Percentiles rank a stretch among this genome's conserved stretches.
phyloP scores from a whole-genome alignment of 2,329 filamentous ascomycete species.

The Colletotrichum tamarilloi region DNA sequence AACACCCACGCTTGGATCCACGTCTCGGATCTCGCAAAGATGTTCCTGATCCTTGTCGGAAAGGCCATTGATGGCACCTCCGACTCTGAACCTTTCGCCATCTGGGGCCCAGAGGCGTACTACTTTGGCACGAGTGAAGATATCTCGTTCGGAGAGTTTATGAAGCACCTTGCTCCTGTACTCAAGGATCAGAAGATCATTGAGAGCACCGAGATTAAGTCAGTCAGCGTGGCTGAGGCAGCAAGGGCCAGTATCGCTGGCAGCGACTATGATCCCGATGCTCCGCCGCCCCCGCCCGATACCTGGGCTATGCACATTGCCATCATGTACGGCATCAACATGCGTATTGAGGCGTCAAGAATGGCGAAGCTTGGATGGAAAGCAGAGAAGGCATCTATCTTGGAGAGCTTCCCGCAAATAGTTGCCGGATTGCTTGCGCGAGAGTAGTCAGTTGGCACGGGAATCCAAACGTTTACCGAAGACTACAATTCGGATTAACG shows the following conservation, averaged over 20 bases:
- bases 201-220: background rate
- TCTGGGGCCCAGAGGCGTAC: background rate
- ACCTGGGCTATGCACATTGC: conserved; percentile 28
- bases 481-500: too few species aligned
- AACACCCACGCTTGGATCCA: conserved; percentile 27
- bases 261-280: background rate
- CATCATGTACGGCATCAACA: conserved; percentile 31
- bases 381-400: conserved; percentile 3
- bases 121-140: background rate
- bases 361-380: conserved; percentile 21
- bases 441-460: background rate
- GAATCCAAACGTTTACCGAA: background rate
- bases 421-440: conserved; percentile 11
- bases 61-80: conserved; percentile 15
- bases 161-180: background rate
- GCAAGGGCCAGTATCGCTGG: background rate
- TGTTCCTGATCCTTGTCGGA: conserved; percentile 14
- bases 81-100: conserved; percentile 11
- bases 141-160: background rate
- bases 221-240: background rate
- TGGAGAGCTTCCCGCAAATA: conserved; percentile 5
- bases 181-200: background rate
- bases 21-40: conserved; percentile 13
- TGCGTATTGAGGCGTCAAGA: conserved; percentile 14
- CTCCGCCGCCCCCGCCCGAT: conserved; percentile 18